Evolutionary conservation across 176 grass and related monocot genomes (phyloP).

Genomic region (Tuctoria greenei): DNA sequence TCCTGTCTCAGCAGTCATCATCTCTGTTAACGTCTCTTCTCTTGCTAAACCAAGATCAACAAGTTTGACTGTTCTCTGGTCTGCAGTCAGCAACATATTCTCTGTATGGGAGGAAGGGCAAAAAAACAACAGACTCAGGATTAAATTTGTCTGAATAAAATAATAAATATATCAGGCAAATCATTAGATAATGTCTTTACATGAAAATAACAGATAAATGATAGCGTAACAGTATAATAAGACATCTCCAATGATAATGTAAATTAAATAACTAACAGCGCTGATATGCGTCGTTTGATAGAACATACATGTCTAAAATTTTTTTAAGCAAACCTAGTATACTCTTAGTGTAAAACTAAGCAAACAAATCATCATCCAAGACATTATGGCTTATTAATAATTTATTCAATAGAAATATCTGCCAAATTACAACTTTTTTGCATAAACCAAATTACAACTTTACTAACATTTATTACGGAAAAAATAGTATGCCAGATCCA

Average conservation of each 20-base stretch:
- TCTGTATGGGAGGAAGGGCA: constrained; percentile 43
- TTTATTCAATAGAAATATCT: constrained; percentile 18
- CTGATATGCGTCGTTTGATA: background rate
- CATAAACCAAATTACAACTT: background rate
- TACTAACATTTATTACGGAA: background rate
- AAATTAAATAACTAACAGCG: background rate
- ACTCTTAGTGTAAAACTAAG: background rate
- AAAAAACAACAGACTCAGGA: constrained; percentile 25
- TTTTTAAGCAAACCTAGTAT: too few species aligned
- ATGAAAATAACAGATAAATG: background rate
- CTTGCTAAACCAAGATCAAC: constrained; percentile 99
- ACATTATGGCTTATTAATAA: constrained; percentile 12
- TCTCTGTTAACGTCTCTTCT: constrained; percentile 97
- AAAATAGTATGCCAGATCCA: background rate
- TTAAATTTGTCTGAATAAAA: constrained; percentile 34
- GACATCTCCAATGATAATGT: background rate
- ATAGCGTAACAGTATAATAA: constrained; percentile 20
- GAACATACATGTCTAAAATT: too few species aligned
- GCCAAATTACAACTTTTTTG: background rate
- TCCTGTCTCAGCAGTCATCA: constrained; percentile 99
- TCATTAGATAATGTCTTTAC: constrained; percentile 3
- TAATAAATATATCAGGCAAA: background rate
- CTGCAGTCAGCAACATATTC: constrained; percentile 81
- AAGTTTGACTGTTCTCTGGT: constrained; percentile 92
- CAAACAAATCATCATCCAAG: background rate